These are phyloP conservation scores for Lomentospora prolificans DNA, from an alignment of 2,329 filamentous ascomycete genomes.

Conservation along the genomic window DNA sequence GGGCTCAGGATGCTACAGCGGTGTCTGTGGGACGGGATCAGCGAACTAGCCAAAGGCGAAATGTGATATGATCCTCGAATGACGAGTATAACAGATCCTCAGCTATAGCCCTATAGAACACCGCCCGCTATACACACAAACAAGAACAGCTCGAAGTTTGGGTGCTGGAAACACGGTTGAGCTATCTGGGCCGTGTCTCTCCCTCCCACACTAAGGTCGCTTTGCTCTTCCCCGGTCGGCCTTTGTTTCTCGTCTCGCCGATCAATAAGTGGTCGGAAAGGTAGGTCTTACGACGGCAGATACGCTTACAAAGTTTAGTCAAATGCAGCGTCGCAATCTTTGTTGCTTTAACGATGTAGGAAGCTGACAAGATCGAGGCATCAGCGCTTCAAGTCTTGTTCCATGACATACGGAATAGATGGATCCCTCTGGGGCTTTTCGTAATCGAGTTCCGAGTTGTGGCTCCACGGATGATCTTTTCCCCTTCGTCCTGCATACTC, in stretches of 20 bases:
- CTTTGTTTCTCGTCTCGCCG: background rate
- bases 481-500: background rate
- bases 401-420: too few species aligned
- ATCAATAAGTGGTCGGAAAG: too few species aligned
- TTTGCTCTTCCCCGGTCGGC: background rate
- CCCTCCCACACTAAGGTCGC: background rate
- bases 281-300: too few species aligned
- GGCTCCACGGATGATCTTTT: too few species aligned
- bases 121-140: background rate
- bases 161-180: background rate
- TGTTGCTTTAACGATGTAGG: too few species aligned
- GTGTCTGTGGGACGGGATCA: background rate
- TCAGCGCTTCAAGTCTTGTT: too few species aligned
- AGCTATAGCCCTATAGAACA: background rate
- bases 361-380: too few species aligned
- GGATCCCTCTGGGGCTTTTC: too few species aligned
- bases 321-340: too few species aligned
- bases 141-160: background rate
- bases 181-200: background rate
- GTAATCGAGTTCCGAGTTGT: too few species aligned
- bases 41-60: background rate
- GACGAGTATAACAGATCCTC: background rate
- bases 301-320: too few species aligned
- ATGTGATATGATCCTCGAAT: too few species aligned
- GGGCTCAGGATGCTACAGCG: background rate